These are phyloP conservation scores for Trichoderma arundinaceum DNA, from an alignment of 2,329 filamentous ascomycete genomes.

Conservation along the genomic window DNA sequence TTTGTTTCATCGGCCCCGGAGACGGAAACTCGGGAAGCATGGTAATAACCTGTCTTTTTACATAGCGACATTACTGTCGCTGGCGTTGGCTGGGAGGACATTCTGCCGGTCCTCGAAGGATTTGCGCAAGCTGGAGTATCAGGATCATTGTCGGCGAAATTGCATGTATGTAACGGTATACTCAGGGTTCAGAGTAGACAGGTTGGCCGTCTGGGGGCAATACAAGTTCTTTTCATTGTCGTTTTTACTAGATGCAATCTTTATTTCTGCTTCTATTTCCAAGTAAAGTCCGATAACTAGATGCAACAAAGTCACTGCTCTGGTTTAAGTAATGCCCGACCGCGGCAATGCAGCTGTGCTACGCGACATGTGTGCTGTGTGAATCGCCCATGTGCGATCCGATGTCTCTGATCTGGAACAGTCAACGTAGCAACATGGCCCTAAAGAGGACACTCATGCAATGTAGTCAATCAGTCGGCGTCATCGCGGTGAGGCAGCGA, in stretches of 20 bases:
- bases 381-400: conserved; percentile 1
- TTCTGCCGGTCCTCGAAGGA: conserved; percentile 27
- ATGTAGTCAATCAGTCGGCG: not conserved
- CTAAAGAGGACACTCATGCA: not conserved
- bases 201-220: conserved; percentile 16
- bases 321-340: not conserved
- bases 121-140: conserved; percentile 33
- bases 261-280: not conserved
- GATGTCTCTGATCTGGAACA: conserved; percentile 11
- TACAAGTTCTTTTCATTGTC: conserved; percentile 10
- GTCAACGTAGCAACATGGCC: not conserved
- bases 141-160: conserved; percentile 31
- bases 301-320: not conserved
- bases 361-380: conserved; percentile 1
- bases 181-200: conserved; percentile 27
- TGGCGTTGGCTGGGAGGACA: conserved; percentile 39
- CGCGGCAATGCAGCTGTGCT: not conserved
- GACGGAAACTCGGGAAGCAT: conserved; percentile 18
- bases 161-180: conserved; percentile 30
- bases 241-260: not conserved
- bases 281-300: not conserved
- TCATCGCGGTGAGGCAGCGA: not conserved
- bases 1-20: conserved; percentile 9
- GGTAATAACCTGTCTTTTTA: conserved; percentile 24
- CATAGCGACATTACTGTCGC: conserved; percentile 39